phyloP scores from a whole-genome alignment of 208 protist genomes.

The Sergeia podlipaevii region DNA sequence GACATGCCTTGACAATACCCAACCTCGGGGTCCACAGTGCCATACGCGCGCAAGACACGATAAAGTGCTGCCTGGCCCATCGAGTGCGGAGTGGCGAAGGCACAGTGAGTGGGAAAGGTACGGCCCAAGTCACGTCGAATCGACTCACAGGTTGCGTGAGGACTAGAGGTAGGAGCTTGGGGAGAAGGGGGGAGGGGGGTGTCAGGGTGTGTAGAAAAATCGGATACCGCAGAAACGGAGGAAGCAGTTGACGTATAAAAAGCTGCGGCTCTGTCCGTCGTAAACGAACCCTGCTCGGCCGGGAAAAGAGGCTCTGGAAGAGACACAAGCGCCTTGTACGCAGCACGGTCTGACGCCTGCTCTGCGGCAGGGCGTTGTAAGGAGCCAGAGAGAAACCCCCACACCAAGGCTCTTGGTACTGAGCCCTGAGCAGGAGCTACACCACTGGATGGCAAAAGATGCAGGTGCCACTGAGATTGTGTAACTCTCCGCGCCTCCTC shows the following conservation, averaged over 20 bases:
- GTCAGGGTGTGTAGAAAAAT: constrained; percentile 3
- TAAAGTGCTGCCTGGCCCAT: constrained; percentile 39
- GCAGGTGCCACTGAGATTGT: too few species aligned
- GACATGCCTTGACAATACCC: constrained; percentile 83
- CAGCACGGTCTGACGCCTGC: constrained; percentile 1
- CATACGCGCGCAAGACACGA: constrained; percentile 41
- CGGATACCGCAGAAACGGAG: not conserved
- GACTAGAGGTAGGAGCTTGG: not conserved
- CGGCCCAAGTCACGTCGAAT: constrained; percentile 53
- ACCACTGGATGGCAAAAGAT: too few species aligned
- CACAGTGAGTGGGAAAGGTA: constrained; percentile 55
- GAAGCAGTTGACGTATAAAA: too few species aligned
- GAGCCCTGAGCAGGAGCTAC: too few species aligned
- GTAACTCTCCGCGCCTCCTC: too few species aligned
- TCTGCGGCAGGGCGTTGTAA: constrained; percentile 16
- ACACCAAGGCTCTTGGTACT: too few species aligned
- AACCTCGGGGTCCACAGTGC: constrained; percentile 37
- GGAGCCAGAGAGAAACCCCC: constrained; percentile 43
- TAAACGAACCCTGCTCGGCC: too few species aligned
- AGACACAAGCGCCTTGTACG: constrained; percentile 8
- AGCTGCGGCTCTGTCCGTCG: too few species aligned
- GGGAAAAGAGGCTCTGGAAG: too few species aligned
- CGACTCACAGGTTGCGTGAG: constrained; percentile 9
- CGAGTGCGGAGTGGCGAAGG: constrained; percentile 23
- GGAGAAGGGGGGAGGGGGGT: not conserved